Base-by-base conservation (phyloP, 75 land plant species). In the Adiantum capillusveneris region DNA sequence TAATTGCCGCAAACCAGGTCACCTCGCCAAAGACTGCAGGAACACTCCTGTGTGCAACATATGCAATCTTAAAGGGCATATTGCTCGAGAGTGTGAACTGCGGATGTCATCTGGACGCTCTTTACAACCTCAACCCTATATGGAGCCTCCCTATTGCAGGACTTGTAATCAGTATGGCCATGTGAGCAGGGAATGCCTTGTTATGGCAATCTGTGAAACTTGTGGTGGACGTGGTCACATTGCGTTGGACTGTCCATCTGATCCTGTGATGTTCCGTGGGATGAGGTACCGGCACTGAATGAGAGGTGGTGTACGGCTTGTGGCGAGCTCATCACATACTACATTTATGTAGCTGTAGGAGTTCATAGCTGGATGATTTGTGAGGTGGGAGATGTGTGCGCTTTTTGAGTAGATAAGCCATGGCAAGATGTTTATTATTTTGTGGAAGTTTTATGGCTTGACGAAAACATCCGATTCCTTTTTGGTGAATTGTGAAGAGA, bases 201-300 rank as follows among this genome's bases (percentile, higher is more conserved):
- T 25, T 13, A 22, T 3, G 19, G 27, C 29, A 1, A 65, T 77
- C 22, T 77, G 80, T 71, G 57, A 68, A 25, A 61, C 58, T 31
- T 77, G 80, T 57, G 78, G 77, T 53, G 76, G 76, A 1, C 70
- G 78, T 36, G 80, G 80, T 30, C 80, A 77, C 50, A 60, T 74
- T 29, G 60, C 78, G 18, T 31, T 73, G 25, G 78, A 74, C 31
- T 77, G 80, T 46, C 80, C 80, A 37, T 77, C 80, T 17, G 71
- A 68, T 44, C 80, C 77, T 43, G 31, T 74, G 41, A 24, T 67
- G 22, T 57, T 51, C 26, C 67, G 78, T 17, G 72, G 80, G 37
- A 34, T 34, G 45, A 21, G 42, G 39, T 31, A 37, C 21, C 9
- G 60, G 9, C 43, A 17, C 13, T 46, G 50, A 46, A 2, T 18